Conservation (phyloP, 169 alveolate genomes). For the Babesia caballi region DNA sequence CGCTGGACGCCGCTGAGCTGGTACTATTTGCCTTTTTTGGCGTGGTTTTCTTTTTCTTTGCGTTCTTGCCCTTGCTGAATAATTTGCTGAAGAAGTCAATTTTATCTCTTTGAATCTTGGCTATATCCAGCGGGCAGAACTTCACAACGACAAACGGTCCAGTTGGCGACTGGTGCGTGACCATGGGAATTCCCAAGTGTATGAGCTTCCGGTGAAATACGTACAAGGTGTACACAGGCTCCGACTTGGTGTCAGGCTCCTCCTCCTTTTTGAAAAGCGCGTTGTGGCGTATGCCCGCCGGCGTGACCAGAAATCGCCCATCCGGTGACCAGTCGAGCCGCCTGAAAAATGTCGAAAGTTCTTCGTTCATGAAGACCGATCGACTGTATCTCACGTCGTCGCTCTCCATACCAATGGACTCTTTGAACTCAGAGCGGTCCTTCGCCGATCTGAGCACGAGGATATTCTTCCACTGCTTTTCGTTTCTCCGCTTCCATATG, state of each 20-base stretch:
- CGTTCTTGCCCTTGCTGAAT: slow-evolving; percentile 3
- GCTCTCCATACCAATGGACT: slow-evolving; percentile 31
- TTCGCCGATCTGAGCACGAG: slow-evolving; percentile 36
- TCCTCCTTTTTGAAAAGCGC: not conserved
- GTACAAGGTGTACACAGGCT: slow-evolving; percentile 47
- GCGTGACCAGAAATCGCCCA: slow-evolving; percentile 83
- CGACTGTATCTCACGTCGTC: slow-evolving; percentile 50
- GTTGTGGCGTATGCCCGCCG: slow-evolving; percentile 81
- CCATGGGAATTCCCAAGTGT: slow-evolving; percentile 60
- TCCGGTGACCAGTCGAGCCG: slow-evolving; percentile 89
- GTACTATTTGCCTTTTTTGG: not conserved
- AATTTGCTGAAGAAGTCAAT: slow-evolving; percentile 43
- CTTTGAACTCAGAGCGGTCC: slow-evolving; percentile 58
- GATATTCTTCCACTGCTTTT: slow-evolving; percentile 73
- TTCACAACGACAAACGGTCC: slow-evolving; percentile 66
- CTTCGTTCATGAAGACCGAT: slow-evolving; percentile 79
- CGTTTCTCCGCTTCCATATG: slow-evolving; percentile 73
- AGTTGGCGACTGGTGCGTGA: slow-evolving; percentile 65
- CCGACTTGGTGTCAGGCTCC: not conserved
- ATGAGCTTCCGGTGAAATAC: slow-evolving; percentile 59
- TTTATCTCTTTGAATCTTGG: slow-evolving; percentile 38
- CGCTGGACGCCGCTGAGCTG: too few relatives aligned
- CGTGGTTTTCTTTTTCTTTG: not conserved
- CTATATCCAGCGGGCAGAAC: slow-evolving; percentile 49
- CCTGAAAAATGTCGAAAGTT: slow-evolving; percentile 83